Percentiles rank a stretch among this genome's conserved stretches.
These are phyloP conservation scores for Trypanosoma lewisi DNA, from an alignment of 208 protist species.

Conservation along the genomic window DNA sequence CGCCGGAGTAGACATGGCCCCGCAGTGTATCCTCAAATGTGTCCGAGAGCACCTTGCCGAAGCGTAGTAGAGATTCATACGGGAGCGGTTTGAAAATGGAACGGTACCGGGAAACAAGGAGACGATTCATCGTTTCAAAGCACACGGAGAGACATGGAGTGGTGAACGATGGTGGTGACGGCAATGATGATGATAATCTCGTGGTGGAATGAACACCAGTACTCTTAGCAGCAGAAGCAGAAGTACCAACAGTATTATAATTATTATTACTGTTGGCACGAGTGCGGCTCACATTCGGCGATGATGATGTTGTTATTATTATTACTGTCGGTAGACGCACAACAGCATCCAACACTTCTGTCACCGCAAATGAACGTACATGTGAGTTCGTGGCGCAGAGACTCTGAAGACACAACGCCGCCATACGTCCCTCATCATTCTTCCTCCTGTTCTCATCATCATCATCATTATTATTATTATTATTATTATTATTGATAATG, in stretches of 20 bases:
- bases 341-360: slow-evolving; percentile 71
- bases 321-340: slow-evolving; percentile 36
- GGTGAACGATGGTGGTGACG: no score
- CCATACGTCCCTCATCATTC: slow-evolving; percentile 21
- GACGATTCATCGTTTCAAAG: slow-evolving; percentile 56
- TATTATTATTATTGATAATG: no score
- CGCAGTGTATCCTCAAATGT: slow-evolving; percentile 74
- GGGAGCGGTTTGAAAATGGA: slow-evolving; percentile 20
- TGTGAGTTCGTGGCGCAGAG: slow-evolving; percentile 60
- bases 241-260: no score
- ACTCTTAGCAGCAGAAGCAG: no score
- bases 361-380: slow-evolving; percentile 64
- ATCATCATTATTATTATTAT: no score
- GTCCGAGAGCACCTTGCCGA: slow-evolving; percentile 69
- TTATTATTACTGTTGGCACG: no score
- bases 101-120: slow-evolving; percentile 38
- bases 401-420: slow-evolving; percentile 65
- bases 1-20: slow-evolving; percentile 7
- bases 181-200: no score
- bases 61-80: slow-evolving; percentile 44
- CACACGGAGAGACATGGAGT: slow-evolving; percentile 40
- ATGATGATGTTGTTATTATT: no score
- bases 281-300: no score
- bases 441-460: neutral
- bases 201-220: no score